phyloP scores from a whole-genome alignment of 768 basidiomycete genomes.

The Vararia minispora region DNA sequence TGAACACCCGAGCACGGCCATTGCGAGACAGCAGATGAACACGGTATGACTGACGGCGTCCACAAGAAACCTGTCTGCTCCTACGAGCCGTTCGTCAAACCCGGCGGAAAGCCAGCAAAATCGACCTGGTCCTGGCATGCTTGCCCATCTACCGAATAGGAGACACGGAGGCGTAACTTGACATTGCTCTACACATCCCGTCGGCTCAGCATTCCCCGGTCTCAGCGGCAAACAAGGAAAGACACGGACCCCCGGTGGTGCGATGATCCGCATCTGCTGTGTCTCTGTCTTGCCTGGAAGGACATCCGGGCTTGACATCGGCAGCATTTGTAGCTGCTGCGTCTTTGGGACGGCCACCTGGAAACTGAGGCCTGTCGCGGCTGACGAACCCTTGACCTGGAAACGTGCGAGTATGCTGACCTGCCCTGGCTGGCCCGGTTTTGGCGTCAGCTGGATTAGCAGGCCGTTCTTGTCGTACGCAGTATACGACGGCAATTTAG shows the following conservation, averaged over 20 bases:
- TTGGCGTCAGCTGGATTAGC: slow-evolving; percentile 82
- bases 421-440: slow-evolving; percentile 80
- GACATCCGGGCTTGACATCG: slow-evolving; percentile 84
- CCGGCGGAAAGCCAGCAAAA: slow-evolving; percentile 81
- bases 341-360: slow-evolving; percentile 99
- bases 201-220: too few species aligned
- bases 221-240: too few species aligned
- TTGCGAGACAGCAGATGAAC: too few species aligned
- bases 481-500: slow-evolving; percentile 59
- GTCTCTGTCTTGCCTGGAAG: slow-evolving; percentile 75
- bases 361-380: slow-evolving; percentile 67
- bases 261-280: slow-evolving; percentile 89
- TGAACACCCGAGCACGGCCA: too few species aligned
- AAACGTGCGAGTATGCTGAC: slow-evolving; percentile 88
- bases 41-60: too few species aligned
- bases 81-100: slow-evolving; percentile 43
- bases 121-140: slow-evolving; percentile 86
- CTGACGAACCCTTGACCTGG: slow-evolving; percentile 45
- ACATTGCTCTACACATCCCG: slow-evolving; percentile 57
- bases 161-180: slow-evolving; percentile 77
- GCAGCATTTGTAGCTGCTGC: slow-evolving; percentile 95
- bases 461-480: slow-evolving; percentile 91
- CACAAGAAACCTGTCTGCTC: too few species aligned
- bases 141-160: slow-evolving; percentile 60
- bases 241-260: slow-evolving; percentile 70